These are phyloP conservation scores for Streptanthus diversifolius DNA, from an alignment of 345 rosid species.

Conservation along the genomic window DNA sequence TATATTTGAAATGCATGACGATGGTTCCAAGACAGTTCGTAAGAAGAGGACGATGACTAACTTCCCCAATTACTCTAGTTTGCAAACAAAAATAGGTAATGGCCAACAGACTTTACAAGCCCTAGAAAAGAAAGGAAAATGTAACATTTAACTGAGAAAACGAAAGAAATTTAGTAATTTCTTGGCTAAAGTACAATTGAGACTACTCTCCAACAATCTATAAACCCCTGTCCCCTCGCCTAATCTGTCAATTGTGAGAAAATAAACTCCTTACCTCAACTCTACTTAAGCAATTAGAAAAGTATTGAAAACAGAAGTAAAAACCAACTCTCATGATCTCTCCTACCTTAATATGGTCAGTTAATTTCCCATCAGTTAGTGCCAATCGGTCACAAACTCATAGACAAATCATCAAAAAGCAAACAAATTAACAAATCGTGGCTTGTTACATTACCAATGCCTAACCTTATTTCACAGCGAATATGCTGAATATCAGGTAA, in stretches of 20 bases:
- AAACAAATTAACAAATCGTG: neutral
- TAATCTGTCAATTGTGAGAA: neutral
- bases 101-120: too few species aligned
- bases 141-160: neutral
- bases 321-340: neutral
- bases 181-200: neutral
- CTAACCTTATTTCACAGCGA: constrained; percentile 77
- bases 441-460: neutral
- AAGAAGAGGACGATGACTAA: neutral
- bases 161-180: neutral
- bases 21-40: neutral
- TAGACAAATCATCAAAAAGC: neutral
- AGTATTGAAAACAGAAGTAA: neutral
- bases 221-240: neutral
- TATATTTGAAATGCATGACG: neutral
- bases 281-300: neutral
- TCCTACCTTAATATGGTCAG: neutral
- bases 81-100: neutral
- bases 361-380: neutral
- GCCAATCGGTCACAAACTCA: neutral
- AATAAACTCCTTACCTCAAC: neutral
- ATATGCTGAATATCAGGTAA: constrained; percentile 63
- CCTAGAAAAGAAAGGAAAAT: neutral
- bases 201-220: neutral
- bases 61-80: neutral